Base-by-base conservation (phyloP, 805 yeast genomes). In the Brettanomyces sp. region DNA sequence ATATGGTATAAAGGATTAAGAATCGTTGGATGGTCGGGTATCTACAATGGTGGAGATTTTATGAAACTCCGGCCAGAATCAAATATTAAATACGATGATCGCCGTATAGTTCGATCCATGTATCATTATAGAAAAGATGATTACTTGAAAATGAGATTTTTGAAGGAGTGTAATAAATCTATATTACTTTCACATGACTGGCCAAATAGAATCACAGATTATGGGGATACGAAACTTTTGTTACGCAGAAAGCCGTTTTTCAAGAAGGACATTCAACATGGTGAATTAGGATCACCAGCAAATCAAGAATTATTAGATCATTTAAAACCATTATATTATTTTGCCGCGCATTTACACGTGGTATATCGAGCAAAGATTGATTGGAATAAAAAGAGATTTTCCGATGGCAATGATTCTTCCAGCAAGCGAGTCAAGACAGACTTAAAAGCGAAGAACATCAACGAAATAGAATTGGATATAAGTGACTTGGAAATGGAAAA, bases 341-440 rank as follows among this genome's bases (percentile, higher is more conserved):
- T 86, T 49, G 79, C 93, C 53, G 95, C 95, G 9, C 99, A 93
- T 66, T 62, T 93, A 47, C 99, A 93, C 62, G 88, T 82, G 2
- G 67, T 66, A 45, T 93, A 76, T 56, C 69, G 67, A 5, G 96
- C 96, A 0, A 50, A 48, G 0, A 75, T 80, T 1, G 48, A 56
- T 46, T 57, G 50, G 59, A 49, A 38, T 54, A 18, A 39, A 34
- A 38, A 28, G 21, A 38, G 24, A 22, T 28, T 13, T 36, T 43
- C 57, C 59, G 62, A 56, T 38, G 54, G 43, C 35, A 45, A 36
- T 18, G 37, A 21, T 21, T 23, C 36, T 36, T 33, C 21, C 13
- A 64, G 60, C 46, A 54, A 34, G 22, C 5, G 45, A n/a, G 22
- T 46, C 21, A 42, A 30, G 14, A 21, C 48, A 35, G 21, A 35